phyloP scores from a whole-genome alignment of 768 basidiomycete species.

The Amanita rimosa region DNA sequence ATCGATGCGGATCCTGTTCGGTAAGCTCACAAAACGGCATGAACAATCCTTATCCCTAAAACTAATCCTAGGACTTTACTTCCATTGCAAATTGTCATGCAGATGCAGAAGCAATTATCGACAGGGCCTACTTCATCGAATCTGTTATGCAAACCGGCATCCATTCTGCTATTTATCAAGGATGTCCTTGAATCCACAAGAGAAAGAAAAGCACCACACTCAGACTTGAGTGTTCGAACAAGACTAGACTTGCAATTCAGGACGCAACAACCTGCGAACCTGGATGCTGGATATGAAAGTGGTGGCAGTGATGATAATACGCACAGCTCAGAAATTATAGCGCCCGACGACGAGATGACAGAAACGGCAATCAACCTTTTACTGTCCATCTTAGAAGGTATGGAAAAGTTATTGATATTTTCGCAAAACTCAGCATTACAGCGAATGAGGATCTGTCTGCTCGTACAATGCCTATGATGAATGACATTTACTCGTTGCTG shows the following conservation, averaged over 20 bases:
- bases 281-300: constrained; percentile 31
- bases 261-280: constrained; percentile 15
- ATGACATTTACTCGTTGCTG: constrained; percentile 59
- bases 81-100: constrained; percentile 70
- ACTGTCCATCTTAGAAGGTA: constrained; percentile 82
- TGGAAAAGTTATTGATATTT: constrained; percentile 3
- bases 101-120: constrained; percentile 65
- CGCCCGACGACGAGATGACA: constrained; percentile 50
- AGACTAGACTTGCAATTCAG: neutral
- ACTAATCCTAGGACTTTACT: constrained; percentile 42
- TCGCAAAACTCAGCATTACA: constrained; percentile 9
- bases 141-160: constrained; percentile 51
- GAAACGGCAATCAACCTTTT: constrained; percentile 74
- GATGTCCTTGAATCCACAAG: constrained; percentile 51
- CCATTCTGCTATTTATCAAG: constrained; percentile 76
- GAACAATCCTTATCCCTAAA: neutral
- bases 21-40: constrained; percentile 33
- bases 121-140: constrained; percentile 40
- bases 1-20: constrained; percentile 37
- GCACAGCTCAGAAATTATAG: constrained; percentile 24
- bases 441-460: constrained; percentile 53
- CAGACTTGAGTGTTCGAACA: constrained; percentile 15
- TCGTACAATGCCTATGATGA: constrained; percentile 48
- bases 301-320: constrained; percentile 50
- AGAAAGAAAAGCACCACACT: constrained; percentile 6